phyloP scores from a whole-genome alignment of 2,329 filamentous ascomycete genomes.

The Rhynchosporium agropyri region DNA sequence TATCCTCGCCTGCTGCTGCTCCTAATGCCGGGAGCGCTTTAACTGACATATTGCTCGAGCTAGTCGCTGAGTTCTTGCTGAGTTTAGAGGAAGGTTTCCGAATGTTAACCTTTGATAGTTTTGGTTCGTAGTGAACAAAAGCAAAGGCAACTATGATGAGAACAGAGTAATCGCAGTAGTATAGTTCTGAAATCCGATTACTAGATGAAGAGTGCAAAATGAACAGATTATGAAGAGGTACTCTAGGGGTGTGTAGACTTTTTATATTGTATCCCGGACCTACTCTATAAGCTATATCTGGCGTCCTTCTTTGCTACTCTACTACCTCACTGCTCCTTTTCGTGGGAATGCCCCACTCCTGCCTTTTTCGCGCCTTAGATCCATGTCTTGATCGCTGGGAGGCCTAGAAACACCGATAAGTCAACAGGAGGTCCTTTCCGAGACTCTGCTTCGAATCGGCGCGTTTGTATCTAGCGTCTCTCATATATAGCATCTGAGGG shows the following conservation, averaged over 20 bases:
- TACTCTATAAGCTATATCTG: conserved; percentile 1
- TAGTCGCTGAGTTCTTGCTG: too few relatives aligned
- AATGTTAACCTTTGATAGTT: too few relatives aligned
- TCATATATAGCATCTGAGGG: background rate
- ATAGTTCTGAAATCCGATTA: background rate
- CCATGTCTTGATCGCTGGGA: conserved; percentile 3
- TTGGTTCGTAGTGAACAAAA: too few relatives aligned
- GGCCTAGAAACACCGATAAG: background rate
- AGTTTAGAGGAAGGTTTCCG: too few relatives aligned
- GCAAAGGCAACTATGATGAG: too few relatives aligned
- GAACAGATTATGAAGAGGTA: conserved; percentile 4
- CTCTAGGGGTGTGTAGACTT: conserved; percentile 1
- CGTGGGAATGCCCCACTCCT: background rate
- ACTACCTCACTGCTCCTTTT: conserved; percentile 6
- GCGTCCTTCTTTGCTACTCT: conserved; percentile 6
- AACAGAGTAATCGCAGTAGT: too few relatives aligned
- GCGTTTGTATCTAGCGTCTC: background rate
- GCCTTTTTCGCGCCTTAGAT: background rate
- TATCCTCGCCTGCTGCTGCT: too few relatives aligned
- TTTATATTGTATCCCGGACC: background rate
- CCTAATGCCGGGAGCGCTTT: too few relatives aligned
- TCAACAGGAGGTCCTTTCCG: conserved; percentile 2
- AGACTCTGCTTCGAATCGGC: conserved; percentile 7
- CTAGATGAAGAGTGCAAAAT: conserved; percentile 11
- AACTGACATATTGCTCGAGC: too few relatives aligned